A percentile compares a stretch with the other conserved stretches of the same genome.
Conservation (phyloP, 768 basidiomycete species). For the Termitomyces sp. region DNA sequence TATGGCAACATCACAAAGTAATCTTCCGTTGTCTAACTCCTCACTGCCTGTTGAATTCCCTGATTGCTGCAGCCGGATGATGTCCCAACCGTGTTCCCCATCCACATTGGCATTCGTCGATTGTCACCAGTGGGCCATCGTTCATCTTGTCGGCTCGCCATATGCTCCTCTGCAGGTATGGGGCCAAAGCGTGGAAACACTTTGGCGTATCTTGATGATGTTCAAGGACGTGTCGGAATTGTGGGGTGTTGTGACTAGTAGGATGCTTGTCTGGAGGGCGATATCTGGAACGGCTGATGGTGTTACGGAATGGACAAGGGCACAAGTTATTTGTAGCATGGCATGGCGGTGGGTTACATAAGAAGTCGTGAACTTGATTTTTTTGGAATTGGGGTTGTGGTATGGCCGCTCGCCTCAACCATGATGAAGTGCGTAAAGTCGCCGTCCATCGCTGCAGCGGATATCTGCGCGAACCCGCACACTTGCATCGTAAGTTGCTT, state of each 20-base stretch:
- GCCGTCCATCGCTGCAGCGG: conserved; percentile 97
- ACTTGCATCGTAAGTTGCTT: conserved; percentile 96
- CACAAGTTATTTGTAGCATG: conserved; percentile 26
- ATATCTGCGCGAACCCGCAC: conserved; percentile 97
- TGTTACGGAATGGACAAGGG: conserved; percentile 56
- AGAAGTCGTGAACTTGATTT: too few species aligned
- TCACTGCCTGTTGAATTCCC: conserved; percentile 13
- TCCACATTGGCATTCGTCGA: conserved; percentile 27
- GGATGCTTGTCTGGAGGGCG: conserved; percentile 57
- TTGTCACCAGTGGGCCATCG: conserved; percentile 35
- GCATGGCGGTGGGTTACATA: background rate
- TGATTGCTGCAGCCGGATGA: conserved; percentile 51
- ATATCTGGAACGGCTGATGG: conserved; percentile 35
- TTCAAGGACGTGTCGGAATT: conserved; percentile 23
- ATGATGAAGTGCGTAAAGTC: conserved; percentile 99
- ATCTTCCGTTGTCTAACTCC: conserved; percentile 14
- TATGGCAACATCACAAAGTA: conserved; percentile 80
- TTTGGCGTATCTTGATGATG: conserved; percentile 56
- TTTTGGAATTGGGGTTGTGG: too few species aligned
- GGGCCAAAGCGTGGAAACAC: conserved; percentile 49
- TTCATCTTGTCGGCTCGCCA: conserved; percentile 47
- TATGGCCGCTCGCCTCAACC: conserved; percentile 83
- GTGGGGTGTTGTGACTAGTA: conserved; percentile 53
- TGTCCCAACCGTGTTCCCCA: conserved; percentile 49
- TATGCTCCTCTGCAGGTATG: conserved; percentile 45